phyloP scores from a whole-genome alignment of 169 alveolate genomes.

The Plasmodium fragile region DNA sequence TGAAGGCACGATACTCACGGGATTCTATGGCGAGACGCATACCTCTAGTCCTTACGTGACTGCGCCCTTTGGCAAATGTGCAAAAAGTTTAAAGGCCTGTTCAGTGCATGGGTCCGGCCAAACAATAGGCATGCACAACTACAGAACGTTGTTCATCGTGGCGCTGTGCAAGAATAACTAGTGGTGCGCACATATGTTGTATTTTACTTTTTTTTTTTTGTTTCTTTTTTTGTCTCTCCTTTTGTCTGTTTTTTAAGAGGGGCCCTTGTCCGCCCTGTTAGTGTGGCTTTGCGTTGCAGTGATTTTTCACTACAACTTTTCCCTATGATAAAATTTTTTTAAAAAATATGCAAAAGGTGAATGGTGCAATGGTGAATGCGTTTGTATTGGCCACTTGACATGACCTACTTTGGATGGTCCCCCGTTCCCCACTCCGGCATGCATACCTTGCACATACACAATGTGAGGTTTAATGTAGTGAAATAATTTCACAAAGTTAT shows the following conservation, averaged over 20 bases:
- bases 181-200: neutral
- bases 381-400: neutral
- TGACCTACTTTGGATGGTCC: neutral
- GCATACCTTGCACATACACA: neutral
- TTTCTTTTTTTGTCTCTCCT: neutral
- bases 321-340: neutral
- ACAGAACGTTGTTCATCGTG: conserved; percentile 20
- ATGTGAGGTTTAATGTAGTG: neutral
- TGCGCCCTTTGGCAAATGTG: conserved; percentile 55
- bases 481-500: neutral
- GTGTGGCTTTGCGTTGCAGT: neutral
- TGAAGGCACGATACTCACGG: conserved; percentile 43
- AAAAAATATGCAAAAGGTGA: conserved; percentile 1
- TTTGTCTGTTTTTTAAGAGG: neutral
- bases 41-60: conserved; percentile 64
- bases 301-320: neutral
- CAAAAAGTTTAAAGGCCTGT: conserved; percentile 44
- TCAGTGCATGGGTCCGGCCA: conserved; percentile 72
- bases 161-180: conserved; percentile 35
- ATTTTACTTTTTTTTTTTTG: neutral
- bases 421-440: neutral
- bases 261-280: neutral
- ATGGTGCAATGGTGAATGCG: no score
- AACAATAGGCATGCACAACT: conserved; percentile 31
- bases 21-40: conserved; percentile 50